Base-by-base conservation (phyloP, 768 basidiomycete species). In the Suillus bovinus region DNA sequence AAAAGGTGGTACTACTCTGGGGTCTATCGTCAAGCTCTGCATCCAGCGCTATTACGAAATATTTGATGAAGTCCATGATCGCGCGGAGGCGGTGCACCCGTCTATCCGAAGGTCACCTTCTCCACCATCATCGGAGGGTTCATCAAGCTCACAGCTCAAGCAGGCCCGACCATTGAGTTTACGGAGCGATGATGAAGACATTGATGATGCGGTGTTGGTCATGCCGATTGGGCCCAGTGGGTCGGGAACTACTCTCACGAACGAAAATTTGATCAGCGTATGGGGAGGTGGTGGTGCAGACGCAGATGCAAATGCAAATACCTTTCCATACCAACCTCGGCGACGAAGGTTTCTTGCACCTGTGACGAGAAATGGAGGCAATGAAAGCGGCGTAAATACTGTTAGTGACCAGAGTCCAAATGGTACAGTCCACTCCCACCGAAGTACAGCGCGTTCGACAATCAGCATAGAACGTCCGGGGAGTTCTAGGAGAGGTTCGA, bases 41-140 rank as follows among this genome's bases (percentile, higher is more conserved):
- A 93, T 94, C 57, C 83, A 89, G 68, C 84, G 85, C 47, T 94
- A 94, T 71, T 93, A 88, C 71, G 93, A 94, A 71, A 78, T 94
- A 34, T 94, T 94, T 67, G 92, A 93, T 70, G 93, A 94, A 67
- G 74, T 89, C n/a, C 76, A 73, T 61, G 93, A 93, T 74, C 83
- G 86, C 17, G 82, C 81, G 62, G 91, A 93, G 66, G 86, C 86
- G 4, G 64, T 84, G 16, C 76, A 76, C 2, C 76, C 74, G 16
- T 41, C 57, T 3, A 61, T 61, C 47, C 62, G 27, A 31, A 58
- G 68, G 24, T 73, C 71, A 7, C 72, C 74, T 36, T 70, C 76
- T 8, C 72, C 68, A n/a, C 69, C 58, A 24, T 71, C 71, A 29
- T 68, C 61, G 27, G 67, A 63, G 10, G 63, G 41, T 39, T 72